Evolutionary conservation across 441 rosid species (phyloP), one percentile per base, ranked within the genome.

Genomic region (Manihot esculenta): DNA sequence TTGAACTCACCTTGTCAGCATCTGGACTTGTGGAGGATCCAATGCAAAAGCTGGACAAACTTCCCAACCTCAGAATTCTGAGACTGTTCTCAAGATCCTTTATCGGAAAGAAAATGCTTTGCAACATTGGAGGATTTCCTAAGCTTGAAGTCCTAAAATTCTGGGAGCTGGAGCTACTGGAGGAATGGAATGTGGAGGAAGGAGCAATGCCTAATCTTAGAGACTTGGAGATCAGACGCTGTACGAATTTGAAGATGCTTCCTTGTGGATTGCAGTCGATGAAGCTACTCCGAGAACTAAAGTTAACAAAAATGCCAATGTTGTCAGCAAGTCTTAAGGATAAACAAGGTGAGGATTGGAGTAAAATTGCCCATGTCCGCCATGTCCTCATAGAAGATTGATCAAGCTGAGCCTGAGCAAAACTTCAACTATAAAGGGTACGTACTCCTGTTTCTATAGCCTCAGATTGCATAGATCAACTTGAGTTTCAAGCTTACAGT

Each of bases 161-260:
- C 11, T 21, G 30, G 66, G 11, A 59, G 63, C 13, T 59, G 23
- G 5, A 15, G 8, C 5, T 8, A 6, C 44, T 59, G 5, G 23
- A 35, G 45, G 63, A 59, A 17, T 59, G 63, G 63, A 59, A 17
- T 35, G 63, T 33, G 63, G 63, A 59, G 10, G 45, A 33, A 59
- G 63, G 63, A 59, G 63, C 23, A 17, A 7, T 59, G 45, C 17
- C 23, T 9, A 30, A 21, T 18, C 23, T 59, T 0, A 59, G 33
- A 35, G 44, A 35, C 13, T 18, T 59, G 23, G 63, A 59, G 23
- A 59, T 59, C 1, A 18, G 11, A 33, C 10, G 4, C 3, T 59
- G 45, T 18, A 12, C 1, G 2, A 59, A 18, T 35, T 35, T 59
- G 20, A 59, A 55, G 59, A 10, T 55, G 17, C 2, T 55, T 12